Evolutionary conservation across 495 filamentous ascomycete genomes (phyloP).

Genomic region (Aspergillus cavernicola): DNA sequence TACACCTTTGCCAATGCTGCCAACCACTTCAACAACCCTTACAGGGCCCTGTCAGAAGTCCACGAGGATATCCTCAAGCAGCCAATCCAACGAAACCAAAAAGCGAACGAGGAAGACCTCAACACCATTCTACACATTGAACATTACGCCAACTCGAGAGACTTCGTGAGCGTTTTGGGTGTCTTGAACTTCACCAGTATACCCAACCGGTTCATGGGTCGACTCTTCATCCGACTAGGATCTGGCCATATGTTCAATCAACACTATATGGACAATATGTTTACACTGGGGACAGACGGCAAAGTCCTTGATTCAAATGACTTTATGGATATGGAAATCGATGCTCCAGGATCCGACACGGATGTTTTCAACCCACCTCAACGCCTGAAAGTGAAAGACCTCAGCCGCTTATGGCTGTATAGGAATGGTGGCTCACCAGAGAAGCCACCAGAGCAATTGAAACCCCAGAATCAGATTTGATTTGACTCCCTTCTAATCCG

Average conservation of each 20-base stretch:
- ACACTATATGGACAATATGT: conserved; percentile 83
- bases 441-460: neutral
- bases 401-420: conserved; percentile 73
- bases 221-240: conserved; percentile 63
- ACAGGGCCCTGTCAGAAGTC: conserved; percentile 12
- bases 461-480: no score
- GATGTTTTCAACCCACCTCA: neutral
- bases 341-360: neutral
- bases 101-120: neutral
- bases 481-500: no score
- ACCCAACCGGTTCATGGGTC: conserved; percentile 64
- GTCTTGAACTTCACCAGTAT: conserved; percentile 58
- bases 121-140: conserved; percentile 67
- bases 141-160: conserved; percentile 75
- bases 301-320: conserved; percentile 26
- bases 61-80: neutral
- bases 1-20: conserved; percentile 85
- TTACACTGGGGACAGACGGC: conserved; percentile 38
- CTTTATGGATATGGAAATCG: conserved; percentile 34
- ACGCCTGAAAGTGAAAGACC: conserved; percentile 54
- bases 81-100: neutral
- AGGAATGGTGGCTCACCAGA: conserved; percentile 60
- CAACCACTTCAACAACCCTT: conserved; percentile 86
- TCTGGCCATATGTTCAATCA: conserved; percentile 73
- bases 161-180: conserved; percentile 75